Evolutionary conservation across 768 basidiomycete species (phyloP), one percentile per base, ranked within the genome.

Genomic region (Calocybe gangraenosa): DNA sequence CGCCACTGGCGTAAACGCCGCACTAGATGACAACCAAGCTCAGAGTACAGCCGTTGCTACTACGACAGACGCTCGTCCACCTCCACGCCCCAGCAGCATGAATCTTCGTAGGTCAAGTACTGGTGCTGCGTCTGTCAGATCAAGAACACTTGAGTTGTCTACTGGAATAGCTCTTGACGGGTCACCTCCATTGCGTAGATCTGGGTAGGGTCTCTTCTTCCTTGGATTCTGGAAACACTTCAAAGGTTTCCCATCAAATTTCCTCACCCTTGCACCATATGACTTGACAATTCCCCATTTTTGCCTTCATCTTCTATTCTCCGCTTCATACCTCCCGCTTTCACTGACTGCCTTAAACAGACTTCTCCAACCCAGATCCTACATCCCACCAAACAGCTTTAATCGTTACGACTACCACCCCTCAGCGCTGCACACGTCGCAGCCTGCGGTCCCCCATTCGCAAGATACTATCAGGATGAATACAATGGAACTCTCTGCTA

Each of bases 401-500:
- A 31, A 31, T 18, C 63, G 49, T 13, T 52, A 40, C 40, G 42
- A 58, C 45, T 42, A n/a, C 31, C 37, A 48, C 43, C 7, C 31
- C 30, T 38, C 50, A 51, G 9, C 42, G 54, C 45, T 38, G 30
- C 33, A 32, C 23, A 18, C 39, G 10, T 30, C 57, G 0, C 54
- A 52, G 1, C 50, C 48, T 13, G 40, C n/a, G n/a, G n/a, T 59
- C 7, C 67, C 76, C 7, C 84, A 81, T 53, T 79, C 79, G 1
- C 81, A 79, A 50, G 74, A 75, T 51, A 70, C 73, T 21, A 90
- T 89, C 48, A 79, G 87, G 14, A 68, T 77, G 25, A 73, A 66
- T 50, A 88, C 87, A 0, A 72, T 89, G 58, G 71, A 82, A 41
- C 69, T 90, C 2, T 84, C 85, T 14, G 69, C 66, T 42, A 73